Base-by-base conservation (phyloP, 2,329 filamentous ascomycete genomes). In the Xylaria digitata region DNA sequence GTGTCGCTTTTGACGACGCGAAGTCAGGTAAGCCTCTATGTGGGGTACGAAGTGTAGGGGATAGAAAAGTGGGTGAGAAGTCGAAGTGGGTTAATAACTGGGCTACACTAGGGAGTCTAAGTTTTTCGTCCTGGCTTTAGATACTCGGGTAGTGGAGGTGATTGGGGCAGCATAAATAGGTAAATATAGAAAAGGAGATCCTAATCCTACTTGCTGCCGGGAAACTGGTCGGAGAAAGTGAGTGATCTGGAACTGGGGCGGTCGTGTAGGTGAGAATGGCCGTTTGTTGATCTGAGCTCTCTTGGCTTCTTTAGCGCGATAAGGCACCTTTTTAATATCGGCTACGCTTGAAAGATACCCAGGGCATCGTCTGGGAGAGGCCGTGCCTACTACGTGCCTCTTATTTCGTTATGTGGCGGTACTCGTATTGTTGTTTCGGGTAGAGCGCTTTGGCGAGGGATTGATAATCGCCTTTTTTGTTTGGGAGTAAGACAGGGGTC, bases 271-370 rank as follows among this genome's bases (percentile, higher is more conserved):
- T 21, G 43, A 46, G 19, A 46, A 46, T 46, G 43, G 3, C 19
- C 43, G 43, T 7, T 11, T 21, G n/a, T n/a, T 46, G 43, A 46
- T 46, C 43, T 46, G 43, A 46, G 43, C 43, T 46, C 43, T n/a
- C 43, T 46, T 46, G 21, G 43, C 43, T 46, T 46, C 43, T 5
- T 34, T 13, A 13, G 9, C 37, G 37, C 37, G 11, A 40, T 40
- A 9, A 40, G 37, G 37, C 11, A 2, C 37, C 4, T 40, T 40
- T 15, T 13, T 40, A 13, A 40, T 13, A 40, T 40, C 37, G 11
- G 11, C 37, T 5, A 40, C 32, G 32, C 32, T 34, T 34, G 32
- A 5, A 6, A 34, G 32, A 34, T 34, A 11, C 3, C 9, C 32
- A 34, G 9, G 37, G 13, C 3, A 15, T 40, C 37, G 37, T 3